Conservation (phyloP, 805 yeast species). For the Candida methanosorbosa region DNA sequence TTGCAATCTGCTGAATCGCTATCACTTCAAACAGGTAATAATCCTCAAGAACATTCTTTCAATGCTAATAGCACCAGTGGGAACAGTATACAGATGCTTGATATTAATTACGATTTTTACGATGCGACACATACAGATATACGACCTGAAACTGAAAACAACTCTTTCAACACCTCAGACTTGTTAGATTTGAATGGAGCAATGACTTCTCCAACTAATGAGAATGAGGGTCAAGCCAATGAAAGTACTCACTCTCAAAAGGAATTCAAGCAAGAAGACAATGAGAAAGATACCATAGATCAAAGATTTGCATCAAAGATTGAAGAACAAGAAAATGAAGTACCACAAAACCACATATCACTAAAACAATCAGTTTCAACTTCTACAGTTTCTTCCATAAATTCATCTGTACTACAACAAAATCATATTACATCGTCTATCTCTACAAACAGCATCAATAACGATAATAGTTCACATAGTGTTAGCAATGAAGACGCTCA, state of each 20-base stretch:
- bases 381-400: conserved; percentile 24
- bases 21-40: background rate
- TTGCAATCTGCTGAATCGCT: background rate
- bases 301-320: too few relatives aligned
- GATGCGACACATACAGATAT: background rate
- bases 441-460: conserved; percentile 10
- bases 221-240: background rate
- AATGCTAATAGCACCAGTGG: background rate
- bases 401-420: conserved; percentile 9
- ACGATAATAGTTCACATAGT: too few relatives aligned
- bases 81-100: background rate
- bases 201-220: background rate
- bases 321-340: too few relatives aligned
- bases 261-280: too few relatives aligned
- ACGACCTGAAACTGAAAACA: background rate
- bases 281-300: too few relatives aligned
- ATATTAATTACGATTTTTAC: conserved; percentile 1
- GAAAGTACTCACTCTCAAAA: too few relatives aligned
- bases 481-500: too few relatives aligned
- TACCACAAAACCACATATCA: too few relatives aligned
- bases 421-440: conserved; percentile 7
- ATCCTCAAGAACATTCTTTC: background rate
- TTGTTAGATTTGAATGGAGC: background rate
- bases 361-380: conserved; percentile 26
- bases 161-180: too few relatives aligned